phyloP scores from a whole-genome alignment of 1,284 basidiomycete species.

The Moesziomyces antarcticus region DNA sequence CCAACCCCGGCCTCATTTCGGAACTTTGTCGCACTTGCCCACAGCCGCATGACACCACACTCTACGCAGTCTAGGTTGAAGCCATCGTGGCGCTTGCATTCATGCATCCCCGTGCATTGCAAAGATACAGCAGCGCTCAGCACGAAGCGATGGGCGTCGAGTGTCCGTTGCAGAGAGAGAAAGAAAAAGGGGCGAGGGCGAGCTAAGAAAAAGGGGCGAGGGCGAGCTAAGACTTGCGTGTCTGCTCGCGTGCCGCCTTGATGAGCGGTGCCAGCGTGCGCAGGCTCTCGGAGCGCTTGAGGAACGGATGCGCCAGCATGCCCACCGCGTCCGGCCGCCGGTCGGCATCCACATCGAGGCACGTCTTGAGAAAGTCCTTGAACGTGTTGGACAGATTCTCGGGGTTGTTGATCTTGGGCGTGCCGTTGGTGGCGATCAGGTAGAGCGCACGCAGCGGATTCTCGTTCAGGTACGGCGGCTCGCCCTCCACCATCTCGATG shows the following conservation, averaged over 20 bases:
- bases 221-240: conserved; percentile 29
- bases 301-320: conserved; percentile 88
- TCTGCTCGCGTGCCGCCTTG: conserved; percentile 83
- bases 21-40: too few species aligned
- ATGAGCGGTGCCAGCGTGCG: conserved; percentile 88
- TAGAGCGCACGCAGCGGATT: conserved; percentile 97
- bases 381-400: conserved; percentile 90
- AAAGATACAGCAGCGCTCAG: too few species aligned
- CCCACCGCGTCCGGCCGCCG: conserved; percentile 87
- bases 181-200: too few species aligned
- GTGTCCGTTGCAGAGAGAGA: too few species aligned
- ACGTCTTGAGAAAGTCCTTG: conserved; percentile 88
- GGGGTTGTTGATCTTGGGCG: conserved; percentile 95
- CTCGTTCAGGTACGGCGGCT: conserved; percentile 97
- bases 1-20: too few species aligned
- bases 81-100: too few species aligned
- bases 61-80: too few species aligned
- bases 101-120: too few species aligned
- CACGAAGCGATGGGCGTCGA: too few species aligned
- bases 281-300: conserved; percentile 81
- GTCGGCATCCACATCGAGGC: conserved; percentile 94
- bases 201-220: too few species aligned
- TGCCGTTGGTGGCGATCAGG: conserved; percentile 94
- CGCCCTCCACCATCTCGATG: conserved; percentile 99
- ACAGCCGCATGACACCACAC: too few species aligned